Percentiles rank a stretch among this genome's conserved stretches.
phyloP scores from a whole-genome alignment of 257 asterid species.

The Scutellaria baicalensis region DNA sequence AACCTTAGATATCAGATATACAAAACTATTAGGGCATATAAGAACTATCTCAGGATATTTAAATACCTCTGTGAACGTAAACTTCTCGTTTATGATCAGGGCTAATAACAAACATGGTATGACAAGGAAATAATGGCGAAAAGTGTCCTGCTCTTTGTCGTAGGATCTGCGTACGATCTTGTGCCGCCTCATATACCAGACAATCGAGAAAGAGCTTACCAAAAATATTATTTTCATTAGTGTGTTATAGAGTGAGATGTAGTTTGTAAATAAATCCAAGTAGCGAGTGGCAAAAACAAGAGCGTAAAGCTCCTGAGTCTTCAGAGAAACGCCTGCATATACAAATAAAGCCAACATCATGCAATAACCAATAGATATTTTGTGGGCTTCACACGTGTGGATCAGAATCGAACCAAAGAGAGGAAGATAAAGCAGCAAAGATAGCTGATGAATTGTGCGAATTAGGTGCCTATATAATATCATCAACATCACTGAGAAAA shows the following conservation, averaged over 20 bases:
- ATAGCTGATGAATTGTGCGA: not conserved
- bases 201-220: conserved; percentile 85
- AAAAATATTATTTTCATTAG: conserved; percentile 72
- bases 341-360: conserved; percentile 8
- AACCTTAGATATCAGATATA: not conserved
- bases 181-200: conserved; percentile 86
- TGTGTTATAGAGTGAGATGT: conserved; percentile 66
- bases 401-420: conserved; percentile 1
- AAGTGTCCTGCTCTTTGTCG: conserved; percentile 83
- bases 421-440: not conserved
- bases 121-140: conserved; percentile 69
- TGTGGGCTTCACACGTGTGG: not conserved
- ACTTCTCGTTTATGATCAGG: conserved; percentile 57
- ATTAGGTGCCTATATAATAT: not conserved
- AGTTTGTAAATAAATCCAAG: conserved; percentile 66
- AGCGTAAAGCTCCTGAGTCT: conserved; percentile 86
- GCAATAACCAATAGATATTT: not conserved
- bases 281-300: conserved; percentile 80
- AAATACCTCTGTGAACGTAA: conserved; percentile 63
- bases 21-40: not conserved
- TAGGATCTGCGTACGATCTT: conserved; percentile 83
- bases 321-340: conserved; percentile 68
- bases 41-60: not conserved
- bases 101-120: conserved; percentile 67
- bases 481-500: not conserved